Evolutionary conservation across 768 basidiomycete species (phyloP).

Genomic region (Chalciporus pseudorubinellus): DNA sequence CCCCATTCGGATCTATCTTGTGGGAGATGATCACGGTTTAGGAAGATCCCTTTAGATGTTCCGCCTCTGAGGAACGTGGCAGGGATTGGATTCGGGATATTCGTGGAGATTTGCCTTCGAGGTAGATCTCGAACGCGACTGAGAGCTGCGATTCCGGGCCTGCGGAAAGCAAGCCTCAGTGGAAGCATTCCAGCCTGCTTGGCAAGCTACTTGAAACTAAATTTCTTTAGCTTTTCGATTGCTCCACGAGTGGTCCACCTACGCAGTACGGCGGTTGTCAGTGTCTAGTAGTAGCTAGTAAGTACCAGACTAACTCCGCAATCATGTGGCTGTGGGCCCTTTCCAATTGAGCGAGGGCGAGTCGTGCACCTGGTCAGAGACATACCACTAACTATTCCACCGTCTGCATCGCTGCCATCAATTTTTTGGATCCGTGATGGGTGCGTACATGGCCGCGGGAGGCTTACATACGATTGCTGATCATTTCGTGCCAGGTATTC

Average conservation of each 20-base stretch:
- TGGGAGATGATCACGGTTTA: constrained; percentile 56
- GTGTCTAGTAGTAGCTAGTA: too few species aligned
- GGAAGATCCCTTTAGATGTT: constrained; percentile 75
- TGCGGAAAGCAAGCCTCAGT: background rate
- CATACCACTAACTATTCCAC: background rate
- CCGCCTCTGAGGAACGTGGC: constrained; percentile 63
- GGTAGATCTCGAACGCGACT: background rate
- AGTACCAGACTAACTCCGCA: background rate
- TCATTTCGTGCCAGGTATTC: constrained; percentile 45
- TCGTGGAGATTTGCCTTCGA: background rate
- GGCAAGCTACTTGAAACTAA: background rate
- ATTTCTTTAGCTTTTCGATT: background rate
- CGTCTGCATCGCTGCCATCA: constrained; percentile 6
- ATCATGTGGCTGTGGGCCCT: constrained; percentile 15
- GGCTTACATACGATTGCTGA: background rate
- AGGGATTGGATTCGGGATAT: constrained; percentile 6
- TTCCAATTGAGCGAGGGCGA: background rate
- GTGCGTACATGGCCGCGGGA: constrained; percentile 8
- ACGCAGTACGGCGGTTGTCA: too few species aligned
- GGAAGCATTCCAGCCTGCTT: background rate
- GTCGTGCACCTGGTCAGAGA: background rate
- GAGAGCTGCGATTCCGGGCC: background rate
- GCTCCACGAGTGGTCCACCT: background rate
- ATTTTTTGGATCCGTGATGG: constrained; percentile 18
- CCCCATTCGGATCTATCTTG: constrained; percentile 49